Percentiles rank a stretch among this genome's conserved stretches.
Conservation (phyloP, 2,329 filamentous ascomycete genomes). For the Hypomyces rosellus region DNA sequence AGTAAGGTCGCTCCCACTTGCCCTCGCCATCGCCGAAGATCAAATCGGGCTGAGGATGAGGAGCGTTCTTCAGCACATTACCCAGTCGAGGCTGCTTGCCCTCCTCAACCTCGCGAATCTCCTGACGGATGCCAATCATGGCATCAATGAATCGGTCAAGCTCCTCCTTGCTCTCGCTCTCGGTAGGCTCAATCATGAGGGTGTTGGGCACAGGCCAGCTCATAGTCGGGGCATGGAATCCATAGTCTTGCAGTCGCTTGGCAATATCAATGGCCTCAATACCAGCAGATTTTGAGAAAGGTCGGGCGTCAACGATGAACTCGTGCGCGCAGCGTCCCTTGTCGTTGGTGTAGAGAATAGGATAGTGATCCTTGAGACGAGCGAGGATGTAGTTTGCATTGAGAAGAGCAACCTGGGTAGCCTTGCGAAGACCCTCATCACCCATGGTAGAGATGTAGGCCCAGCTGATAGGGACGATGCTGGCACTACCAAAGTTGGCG, state of each 20-base stretch:
- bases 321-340: conserved; percentile 89
- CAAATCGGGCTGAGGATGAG: conserved; percentile 78
- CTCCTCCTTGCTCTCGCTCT: conserved; percentile 87
- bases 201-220: conserved; percentile 93
- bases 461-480: conserved; percentile 91
- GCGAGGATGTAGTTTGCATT: conserved; percentile 97
- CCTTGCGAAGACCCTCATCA: conserved; percentile 69
- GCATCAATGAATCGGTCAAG: conserved; percentile 91
- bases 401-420: conserved; percentile 86
- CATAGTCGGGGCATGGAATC: conserved; percentile 97
- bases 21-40: conserved; percentile 47
- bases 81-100: conserved; percentile 66
- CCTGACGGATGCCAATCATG: conserved; percentile 74
- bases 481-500: conserved; percentile 80
- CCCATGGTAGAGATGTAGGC: conserved; percentile 95
- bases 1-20: conserved; percentile 79
- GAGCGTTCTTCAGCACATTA: conserved; percentile 85
- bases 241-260: conserved; percentile 94
- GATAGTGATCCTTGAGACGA: conserved; percentile 77
- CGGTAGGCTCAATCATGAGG: conserved; percentile 96
- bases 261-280: conserved; percentile 92
- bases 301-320: conserved; percentile 86
- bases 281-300: conserved; percentile 75
- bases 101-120: conserved; percentile 78
- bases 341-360: conserved; percentile 88